A percentile compares a stretch with the other conserved stretches of the same genome.
These are phyloP conservation scores for Talaromyces amestolkiae DNA, from an alignment of 2,329 filamentous ascomycete genomes.

Conservation along the genomic window DNA sequence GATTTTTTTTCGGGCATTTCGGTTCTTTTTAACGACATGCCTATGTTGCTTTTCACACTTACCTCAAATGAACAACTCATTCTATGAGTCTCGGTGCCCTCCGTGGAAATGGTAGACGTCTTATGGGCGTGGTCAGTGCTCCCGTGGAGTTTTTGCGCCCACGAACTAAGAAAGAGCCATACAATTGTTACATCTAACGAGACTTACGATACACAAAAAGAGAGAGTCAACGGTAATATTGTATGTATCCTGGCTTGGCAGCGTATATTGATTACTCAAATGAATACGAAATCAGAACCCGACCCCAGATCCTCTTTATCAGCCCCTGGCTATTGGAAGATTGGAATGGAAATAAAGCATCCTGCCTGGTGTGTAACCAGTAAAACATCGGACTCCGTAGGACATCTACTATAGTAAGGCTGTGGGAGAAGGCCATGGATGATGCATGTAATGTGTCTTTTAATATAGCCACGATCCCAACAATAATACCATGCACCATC, in stretches of 20 bases:
- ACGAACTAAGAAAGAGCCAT: background rate
- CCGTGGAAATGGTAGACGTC: background rate
- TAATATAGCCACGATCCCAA: background rate
- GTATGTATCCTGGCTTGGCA: background rate
- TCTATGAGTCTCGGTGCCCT: background rate
- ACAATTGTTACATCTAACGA: background rate
- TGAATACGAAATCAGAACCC: background rate
- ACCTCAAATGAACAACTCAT: background rate
- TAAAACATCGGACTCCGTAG: conserved; percentile 3
- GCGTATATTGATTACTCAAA: conserved; percentile 1
- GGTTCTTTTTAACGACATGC: background rate
- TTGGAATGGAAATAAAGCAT: background rate
- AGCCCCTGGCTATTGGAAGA: background rate
- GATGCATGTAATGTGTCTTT: background rate
- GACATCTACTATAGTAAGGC: background rate
- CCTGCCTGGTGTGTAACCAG: conserved; percentile 3
- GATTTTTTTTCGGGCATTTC: background rate
- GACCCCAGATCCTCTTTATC: background rate
- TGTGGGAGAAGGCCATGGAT: background rate
- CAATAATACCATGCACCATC: background rate
- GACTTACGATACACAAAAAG: background rate
- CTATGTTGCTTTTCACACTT: no score
- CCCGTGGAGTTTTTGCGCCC: background rate
- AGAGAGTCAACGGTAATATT: background rate
- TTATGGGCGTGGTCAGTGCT: background rate